Conservation (phyloP, 2,329 filamentous ascomycete genomes). For the Apiospora arundinis region DNA sequence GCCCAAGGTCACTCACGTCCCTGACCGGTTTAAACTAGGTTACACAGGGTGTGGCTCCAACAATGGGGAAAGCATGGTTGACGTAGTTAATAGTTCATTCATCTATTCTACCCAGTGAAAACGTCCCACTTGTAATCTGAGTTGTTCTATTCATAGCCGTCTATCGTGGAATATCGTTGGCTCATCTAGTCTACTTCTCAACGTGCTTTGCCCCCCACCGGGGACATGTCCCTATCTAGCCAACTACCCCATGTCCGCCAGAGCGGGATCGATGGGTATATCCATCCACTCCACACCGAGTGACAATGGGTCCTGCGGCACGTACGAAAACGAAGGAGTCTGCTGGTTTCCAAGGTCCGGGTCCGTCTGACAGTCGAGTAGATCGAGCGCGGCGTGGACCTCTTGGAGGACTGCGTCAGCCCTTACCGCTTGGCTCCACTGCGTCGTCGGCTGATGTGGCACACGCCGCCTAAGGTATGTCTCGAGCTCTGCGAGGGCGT, state of each 20-base stretch:
- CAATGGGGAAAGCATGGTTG: too few species aligned
- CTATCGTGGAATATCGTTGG: background rate
- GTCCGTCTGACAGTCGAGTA: background rate
- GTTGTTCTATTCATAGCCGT: background rate
- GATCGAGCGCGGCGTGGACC: background rate
- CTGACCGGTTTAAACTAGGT: too few species aligned
- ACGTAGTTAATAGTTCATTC: background rate
- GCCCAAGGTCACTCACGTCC: too few species aligned
- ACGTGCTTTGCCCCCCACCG: too few species aligned
- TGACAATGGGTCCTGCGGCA: background rate
- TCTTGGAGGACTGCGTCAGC: background rate
- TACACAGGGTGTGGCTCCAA: too few species aligned
- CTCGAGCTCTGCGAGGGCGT: background rate
- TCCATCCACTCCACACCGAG: background rate
- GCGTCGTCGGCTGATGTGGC: background rate
- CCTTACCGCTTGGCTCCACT: background rate
- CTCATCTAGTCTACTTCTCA: background rate
- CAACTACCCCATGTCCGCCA: background rate
- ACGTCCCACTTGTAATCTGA: too few species aligned
- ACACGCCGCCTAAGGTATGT: background rate
- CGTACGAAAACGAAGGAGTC: background rate
- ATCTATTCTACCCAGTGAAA: background rate
- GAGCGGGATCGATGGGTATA: slow-evolving; percentile 6
- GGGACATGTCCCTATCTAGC: too few species aligned
- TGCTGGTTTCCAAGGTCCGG: background rate